These are phyloP conservation scores for Thuja plicata DNA, from an alignment of 83 land plant species.

Conservation along the genomic window DNA sequence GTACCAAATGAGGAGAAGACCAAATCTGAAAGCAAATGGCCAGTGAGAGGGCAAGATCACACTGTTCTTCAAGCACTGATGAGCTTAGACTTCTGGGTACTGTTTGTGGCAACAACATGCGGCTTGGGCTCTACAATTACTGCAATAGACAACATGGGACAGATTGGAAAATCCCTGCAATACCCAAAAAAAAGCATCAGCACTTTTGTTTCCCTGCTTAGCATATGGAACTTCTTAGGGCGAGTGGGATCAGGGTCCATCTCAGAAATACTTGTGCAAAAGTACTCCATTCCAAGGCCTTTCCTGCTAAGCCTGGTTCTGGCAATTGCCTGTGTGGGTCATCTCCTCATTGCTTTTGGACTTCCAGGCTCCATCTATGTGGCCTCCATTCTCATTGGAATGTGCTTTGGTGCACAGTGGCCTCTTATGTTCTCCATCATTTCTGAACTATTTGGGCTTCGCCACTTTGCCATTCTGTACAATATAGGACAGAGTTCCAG, in stretches of 20 bases:
- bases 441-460: conserved; percentile 40
- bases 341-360: conserved; percentile 28
- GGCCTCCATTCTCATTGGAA: conserved; percentile 28
- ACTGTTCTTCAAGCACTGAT: conserved; percentile 26
- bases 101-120: conserved; percentile 16
- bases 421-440: conserved; percentile 29
- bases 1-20: background rate
- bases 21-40: conserved; percentile 3
- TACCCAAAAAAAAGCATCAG: conserved; percentile 13
- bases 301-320: conserved; percentile 18
- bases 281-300: conserved; percentile 29
- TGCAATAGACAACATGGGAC: conserved; percentile 47
- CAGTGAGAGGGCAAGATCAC: conserved; percentile 34
- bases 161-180: conserved; percentile 33
- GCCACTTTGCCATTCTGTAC: conserved; percentile 31
- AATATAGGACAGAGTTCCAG: conserved; percentile 26
- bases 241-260: conserved; percentile 26
- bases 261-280: conserved; percentile 34
- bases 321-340: conserved; percentile 18
- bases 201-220: conserved; percentile 28
- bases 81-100: conserved; percentile 34
- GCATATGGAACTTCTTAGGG: conserved; percentile 44
- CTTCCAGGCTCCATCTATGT: conserved; percentile 28
- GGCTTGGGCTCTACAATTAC: conserved; percentile 31
- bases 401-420: conserved; percentile 36